These are phyloP conservation scores for Flaveria trinervia DNA, from an alignment of 129 eudicot genomes.

Conservation along the genomic window DNA sequence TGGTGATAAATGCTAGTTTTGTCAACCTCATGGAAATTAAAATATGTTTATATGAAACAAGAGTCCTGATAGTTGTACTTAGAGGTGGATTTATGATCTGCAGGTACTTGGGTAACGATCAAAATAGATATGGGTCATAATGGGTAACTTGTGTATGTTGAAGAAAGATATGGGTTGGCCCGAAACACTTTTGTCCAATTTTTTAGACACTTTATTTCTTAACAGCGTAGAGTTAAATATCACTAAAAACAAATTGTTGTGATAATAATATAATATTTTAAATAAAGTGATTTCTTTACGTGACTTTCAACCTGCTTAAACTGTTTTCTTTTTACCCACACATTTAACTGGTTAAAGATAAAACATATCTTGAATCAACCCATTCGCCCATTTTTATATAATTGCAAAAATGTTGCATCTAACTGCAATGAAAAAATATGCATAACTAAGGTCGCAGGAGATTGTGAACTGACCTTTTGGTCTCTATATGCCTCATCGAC, in stretches of 20 bases:
- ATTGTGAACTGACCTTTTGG: constrained; percentile 64
- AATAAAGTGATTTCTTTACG: neutral
- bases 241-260: no score
- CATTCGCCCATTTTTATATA: neutral
- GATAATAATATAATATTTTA: no score
- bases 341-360: neutral
- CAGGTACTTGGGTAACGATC: neutral
- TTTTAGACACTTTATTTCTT: neutral
- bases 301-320: neutral
- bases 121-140: neutral
- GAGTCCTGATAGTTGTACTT: neutral
- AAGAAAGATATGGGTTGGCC: neutral
- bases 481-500: constrained; percentile 86
- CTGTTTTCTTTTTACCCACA: neutral
- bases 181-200: neutral
- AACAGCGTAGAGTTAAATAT: no score
- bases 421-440: neutral
- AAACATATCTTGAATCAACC: neutral
- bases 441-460: neutral
- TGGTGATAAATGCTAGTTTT: neutral
- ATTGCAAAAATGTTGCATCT: neutral
- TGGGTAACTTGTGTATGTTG: neutral
- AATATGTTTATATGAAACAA: neutral
- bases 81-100: neutral
- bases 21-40: neutral